Evolutionary conservation across 1,284 basidiomycete genomes (phyloP).

Genomic region (Puccinia triticina): DNA sequence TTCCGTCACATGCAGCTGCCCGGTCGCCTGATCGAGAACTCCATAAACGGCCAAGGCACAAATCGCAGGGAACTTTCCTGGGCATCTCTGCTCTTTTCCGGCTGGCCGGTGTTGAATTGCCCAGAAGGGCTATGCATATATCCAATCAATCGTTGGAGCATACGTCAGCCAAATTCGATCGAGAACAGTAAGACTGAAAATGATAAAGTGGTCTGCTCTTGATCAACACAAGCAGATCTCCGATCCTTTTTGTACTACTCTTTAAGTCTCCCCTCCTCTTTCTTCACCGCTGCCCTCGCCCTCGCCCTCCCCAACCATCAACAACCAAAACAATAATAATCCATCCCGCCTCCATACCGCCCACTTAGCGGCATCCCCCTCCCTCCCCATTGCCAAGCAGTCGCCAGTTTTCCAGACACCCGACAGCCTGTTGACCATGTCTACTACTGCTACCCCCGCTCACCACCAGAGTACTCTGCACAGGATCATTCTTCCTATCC

Average conservation of each 20-base stretch:
- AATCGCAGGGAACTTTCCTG: too few relatives aligned
- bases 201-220: not conserved
- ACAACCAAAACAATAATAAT: not conserved
- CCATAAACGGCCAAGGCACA: not conserved
- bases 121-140: not conserved
- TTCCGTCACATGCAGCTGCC: too few relatives aligned
- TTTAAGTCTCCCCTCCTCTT: not conserved
- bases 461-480: conserved; percentile 12
- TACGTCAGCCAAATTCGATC: not conserved
- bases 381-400: too few relatives aligned
- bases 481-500: not conserved
- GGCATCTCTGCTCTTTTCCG: not conserved
- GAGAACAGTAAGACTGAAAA: not conserved
- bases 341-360: not conserved
- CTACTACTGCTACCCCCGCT: conserved; percentile 4
- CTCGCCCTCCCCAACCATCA: not conserved
- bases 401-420: not conserved
- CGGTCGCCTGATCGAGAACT: too few relatives aligned
- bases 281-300: not conserved
- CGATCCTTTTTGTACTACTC: not conserved
- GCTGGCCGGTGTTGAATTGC: not conserved
- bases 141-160: not conserved
- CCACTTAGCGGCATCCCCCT: too few relatives aligned
- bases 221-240: not conserved
- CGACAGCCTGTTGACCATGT: conserved; percentile 18